Base-by-base conservation (phyloP, 805 yeast genomes). In the Ogataea paradorogensis region DNA sequence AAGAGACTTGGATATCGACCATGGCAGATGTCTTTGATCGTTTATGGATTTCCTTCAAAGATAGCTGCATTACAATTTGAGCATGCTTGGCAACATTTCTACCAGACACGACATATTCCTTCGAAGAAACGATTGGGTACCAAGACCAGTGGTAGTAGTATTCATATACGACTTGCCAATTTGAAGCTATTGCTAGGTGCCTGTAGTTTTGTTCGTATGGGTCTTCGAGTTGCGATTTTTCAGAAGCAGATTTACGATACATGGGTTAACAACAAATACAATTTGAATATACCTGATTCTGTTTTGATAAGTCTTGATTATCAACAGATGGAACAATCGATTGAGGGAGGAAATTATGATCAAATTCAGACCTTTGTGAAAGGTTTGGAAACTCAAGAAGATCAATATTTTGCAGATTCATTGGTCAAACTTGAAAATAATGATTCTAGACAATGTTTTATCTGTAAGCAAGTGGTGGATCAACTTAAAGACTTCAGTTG, bases 51-150 rank as follows among this genome's bases (percentile, higher is more conserved):
- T 54, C 87, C 87, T 0, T 76, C 79, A 6, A 78, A 76, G 45
- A 67, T 80, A 3, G 61, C 81, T 3, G 95, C 95, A 0, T 61
- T 87, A 36, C 90, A 80, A 58, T 86, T 86, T 59, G 95, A 87
- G 53, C 89, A 84, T 60, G 90, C 95, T 1, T 82, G 85, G 77
- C 95, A 86, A 50, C 93, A 85, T 58, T 67, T 81, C 1, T 69
- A 80, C 46, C 69, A 67, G 36, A 81, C 95, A 0, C 65, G 88
- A 27, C 86, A 78, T 53, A 76, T 85, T 3, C 53, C 60, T 2
- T 46, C 48, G 0, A 60, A 55, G 3, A 56, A 57, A 9, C 58
- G 82, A 36, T 55, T 76, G 9, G 65, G 58, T 22, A 51, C 50
- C 14, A 66, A 62, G 43, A 56, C 57, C 4, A 58, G 67, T 11